Evolutionary conservation across 495 filamentous ascomycete genomes (phyloP), one percentile per base, ranked within the genome.

Genomic region (Daldinia bambusicola): DNA sequence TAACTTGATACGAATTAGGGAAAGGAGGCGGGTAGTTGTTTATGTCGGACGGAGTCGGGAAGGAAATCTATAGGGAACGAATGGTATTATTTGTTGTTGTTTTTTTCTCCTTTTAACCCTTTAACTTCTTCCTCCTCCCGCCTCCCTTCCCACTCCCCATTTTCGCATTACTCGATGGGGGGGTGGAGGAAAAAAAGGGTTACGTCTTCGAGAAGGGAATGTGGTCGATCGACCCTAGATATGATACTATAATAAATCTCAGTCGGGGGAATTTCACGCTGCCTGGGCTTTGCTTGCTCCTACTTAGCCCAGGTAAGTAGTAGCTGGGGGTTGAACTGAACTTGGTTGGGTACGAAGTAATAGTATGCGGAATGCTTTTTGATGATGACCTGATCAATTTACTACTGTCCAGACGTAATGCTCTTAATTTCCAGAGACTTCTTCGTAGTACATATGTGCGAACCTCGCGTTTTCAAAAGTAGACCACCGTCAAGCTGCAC

Each of bases 51-150:
- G 43, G 43, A 48, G 43, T 48, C 43, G 43, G 43, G 3, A 10
- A 48, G 43, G 43, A 48, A 48, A 48, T 48, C 16, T 48, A 48
- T 48, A 2, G 43, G 38, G 43, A 48, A 48, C 8, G 34, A 10
- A 10, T 3, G 16, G 43, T 48, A 48, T 48, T 18, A 12, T 22
- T 10, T 36, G 34, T 48, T 48, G 9, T 48, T 48, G 43, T 48
- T 22, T 48, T 48, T 18, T 16, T 5, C n/a, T n/a, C n/a, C n/a
- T 2, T 22, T 48, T 22, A 12, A 22, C 16, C 43, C n/a, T n/a
- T 9, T 36, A 36, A 36, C 5, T 36, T n/a, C n/a, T 6, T 36
- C 6, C 0, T 14, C 38, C 4, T 20, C 41, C 9, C 8, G 1
- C 41, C 41, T 14, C 41, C 16, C 1, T 26, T 37, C 7, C 6